Evolutionary conservation across 257 asterid species (phyloP).

Genomic region (Penstemon newberryi): DNA sequence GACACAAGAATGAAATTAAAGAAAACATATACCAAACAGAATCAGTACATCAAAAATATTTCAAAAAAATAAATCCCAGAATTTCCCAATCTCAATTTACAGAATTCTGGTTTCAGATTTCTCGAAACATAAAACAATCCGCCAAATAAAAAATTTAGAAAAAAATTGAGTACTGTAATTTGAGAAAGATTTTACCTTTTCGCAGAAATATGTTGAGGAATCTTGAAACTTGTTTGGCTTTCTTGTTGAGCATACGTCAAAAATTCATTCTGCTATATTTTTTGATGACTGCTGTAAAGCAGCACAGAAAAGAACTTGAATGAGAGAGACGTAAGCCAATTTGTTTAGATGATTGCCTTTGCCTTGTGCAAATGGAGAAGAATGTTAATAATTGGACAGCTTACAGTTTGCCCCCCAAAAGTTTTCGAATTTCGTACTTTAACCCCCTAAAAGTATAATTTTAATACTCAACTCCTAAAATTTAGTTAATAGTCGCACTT

Average conservation of each 20-base stretch:
- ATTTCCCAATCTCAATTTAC: not conserved
- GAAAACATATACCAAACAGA: not conserved
- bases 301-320: constrained; percentile 22
- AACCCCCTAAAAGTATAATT: no score
- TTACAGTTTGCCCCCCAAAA: no score
- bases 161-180: no score
- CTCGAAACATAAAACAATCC: not conserved
- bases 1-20: not conserved
- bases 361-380: no score
- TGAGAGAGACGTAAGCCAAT: constrained; percentile 33
- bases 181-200: constrained; percentile 27
- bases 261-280: constrained; percentile 22
- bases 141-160: constrained; percentile 8
- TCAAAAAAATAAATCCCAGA: not conserved
- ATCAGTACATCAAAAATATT: not conserved
- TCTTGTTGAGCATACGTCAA: constrained; percentile 8
- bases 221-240: constrained; percentile 9
- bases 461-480: no score
- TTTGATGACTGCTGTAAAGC: constrained; percentile 29
- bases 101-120: constrained; percentile 10
- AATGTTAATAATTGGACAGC: no score
- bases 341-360: not conserved
- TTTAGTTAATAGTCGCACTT: no score
- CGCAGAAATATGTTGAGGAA: constrained; percentile 7
- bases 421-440: no score